phyloP scores from a whole-genome alignment of 73 alveolate genomes.

The Uronychia setigera region DNA sequence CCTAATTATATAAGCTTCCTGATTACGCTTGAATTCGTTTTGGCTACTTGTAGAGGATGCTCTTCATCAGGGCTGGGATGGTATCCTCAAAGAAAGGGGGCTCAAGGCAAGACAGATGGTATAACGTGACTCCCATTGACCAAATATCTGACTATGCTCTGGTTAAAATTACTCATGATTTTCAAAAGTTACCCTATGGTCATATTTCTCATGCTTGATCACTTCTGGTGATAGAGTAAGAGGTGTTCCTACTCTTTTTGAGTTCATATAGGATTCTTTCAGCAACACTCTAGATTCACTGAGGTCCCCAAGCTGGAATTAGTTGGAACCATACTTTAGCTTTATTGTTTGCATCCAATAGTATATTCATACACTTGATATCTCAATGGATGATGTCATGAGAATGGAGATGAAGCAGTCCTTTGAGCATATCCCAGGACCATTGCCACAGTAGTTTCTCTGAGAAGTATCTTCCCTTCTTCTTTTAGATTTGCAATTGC shows the following conservation, averaged over 20 bases:
- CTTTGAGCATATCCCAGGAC: slow-evolving; percentile 44
- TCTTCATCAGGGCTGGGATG: slow-evolving; percentile 19
- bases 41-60: slow-evolving; percentile 36
- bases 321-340: background rate
- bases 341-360: background rate
- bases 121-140: slow-evolving; percentile 45
- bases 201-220: slow-evolving; percentile 40
- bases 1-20: background rate
- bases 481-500: slow-evolving; percentile 8
- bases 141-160: slow-evolving; percentile 21
- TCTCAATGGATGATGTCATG: slow-evolving; percentile 53
- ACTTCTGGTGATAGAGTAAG: slow-evolving; percentile 38
- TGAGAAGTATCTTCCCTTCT: slow-evolving; percentile 40
- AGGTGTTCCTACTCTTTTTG: slow-evolving; percentile 46
- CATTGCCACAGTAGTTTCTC: slow-evolving; percentile 38
- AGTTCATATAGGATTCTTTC: slow-evolving; percentile 23
- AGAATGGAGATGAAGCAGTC: slow-evolving; percentile 38
- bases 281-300: slow-evolving; percentile 35
- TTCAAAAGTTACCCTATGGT: background rate
- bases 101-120: slow-evolving; percentile 39
- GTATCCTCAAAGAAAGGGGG: slow-evolving; percentile 40
- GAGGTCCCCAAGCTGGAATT: slow-evolving; percentile 41
- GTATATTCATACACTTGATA: slow-evolving; percentile 39
- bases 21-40: slow-evolving; percentile 20
- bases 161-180: background rate